These are phyloP conservation scores for Luzula sylvatica DNA, from an alignment of 176 grass and related monocot species.

Conservation along the genomic window DNA sequence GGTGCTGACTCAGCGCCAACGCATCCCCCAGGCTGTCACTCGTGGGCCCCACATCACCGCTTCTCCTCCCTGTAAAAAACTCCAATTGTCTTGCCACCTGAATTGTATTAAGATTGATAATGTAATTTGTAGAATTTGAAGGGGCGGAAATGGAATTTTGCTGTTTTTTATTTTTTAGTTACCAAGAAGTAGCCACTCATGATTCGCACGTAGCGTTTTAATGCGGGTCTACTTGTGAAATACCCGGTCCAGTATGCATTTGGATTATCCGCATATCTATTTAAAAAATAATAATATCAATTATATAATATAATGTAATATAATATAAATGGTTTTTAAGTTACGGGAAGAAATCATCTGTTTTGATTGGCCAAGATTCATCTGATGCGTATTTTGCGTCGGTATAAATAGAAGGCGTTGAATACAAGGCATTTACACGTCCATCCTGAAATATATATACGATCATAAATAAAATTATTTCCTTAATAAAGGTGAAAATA, in stretches of 20 bases:
- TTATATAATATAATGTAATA: background rate
- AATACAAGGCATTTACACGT: slow-evolving; percentile 93
- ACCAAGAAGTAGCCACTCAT: slow-evolving; percentile 97
- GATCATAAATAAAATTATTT: too few relatives aligned
- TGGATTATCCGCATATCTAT: slow-evolving; percentile 89
- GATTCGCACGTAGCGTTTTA: slow-evolving; percentile 70
- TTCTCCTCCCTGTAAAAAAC: slow-evolving; percentile 61
- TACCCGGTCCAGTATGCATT: slow-evolving; percentile 98
- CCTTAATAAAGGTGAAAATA: background rate
- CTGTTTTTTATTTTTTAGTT: too few relatives aligned
- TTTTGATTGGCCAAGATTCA: slow-evolving; percentile 85
- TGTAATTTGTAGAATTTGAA: too few relatives aligned
- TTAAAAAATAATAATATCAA: slow-evolving; percentile 21
- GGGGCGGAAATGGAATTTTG: background rate
- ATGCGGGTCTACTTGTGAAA: slow-evolving; percentile 90
- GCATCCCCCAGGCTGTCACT: slow-evolving; percentile 76
- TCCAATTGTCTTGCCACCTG: slow-evolving; percentile 89
- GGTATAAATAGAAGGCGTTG: slow-evolving; percentile 95
- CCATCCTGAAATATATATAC: slow-evolving; percentile 59
- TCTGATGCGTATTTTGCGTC: slow-evolving; percentile 85
- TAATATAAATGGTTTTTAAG: slow-evolving; percentile 11
- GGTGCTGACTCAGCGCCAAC: slow-evolving; percentile 79
- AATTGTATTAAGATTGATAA: background rate
- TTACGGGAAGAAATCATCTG: slow-evolving; percentile 96
- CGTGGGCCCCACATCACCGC: slow-evolving; percentile 30